Evolutionary conservation across 2,329 filamentous ascomycete species (phyloP).

Genomic region (Lachnellula arida): DNA sequence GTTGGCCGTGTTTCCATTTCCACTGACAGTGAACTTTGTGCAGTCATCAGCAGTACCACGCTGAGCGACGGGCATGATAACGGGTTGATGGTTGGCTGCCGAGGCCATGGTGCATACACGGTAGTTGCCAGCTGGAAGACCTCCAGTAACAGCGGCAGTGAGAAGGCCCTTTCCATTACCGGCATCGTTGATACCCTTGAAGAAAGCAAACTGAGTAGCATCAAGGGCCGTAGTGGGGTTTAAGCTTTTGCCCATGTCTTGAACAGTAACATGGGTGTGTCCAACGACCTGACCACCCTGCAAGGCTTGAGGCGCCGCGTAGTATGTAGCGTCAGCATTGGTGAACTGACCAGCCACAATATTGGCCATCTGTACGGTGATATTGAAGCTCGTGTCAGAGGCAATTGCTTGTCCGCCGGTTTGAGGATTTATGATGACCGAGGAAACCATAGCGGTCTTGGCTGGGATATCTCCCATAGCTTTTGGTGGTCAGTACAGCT

Average conservation of each 20-base stretch:
- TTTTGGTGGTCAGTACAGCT: constrained; percentile 1
- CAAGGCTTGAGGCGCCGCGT: constrained; percentile 35
- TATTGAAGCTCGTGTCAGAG: constrained; percentile 30
- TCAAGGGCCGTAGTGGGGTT: constrained; percentile 30
- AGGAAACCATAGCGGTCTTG: constrained; percentile 31
- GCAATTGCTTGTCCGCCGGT: constrained; percentile 18
- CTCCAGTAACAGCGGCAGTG: constrained; percentile 34
- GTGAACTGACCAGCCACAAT: constrained; percentile 37
- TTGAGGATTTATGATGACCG: constrained; percentile 27
- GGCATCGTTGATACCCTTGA: constrained; percentile 40
- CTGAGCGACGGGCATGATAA: constrained; percentile 41
- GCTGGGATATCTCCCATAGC: constrained; percentile 33
- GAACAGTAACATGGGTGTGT: constrained; percentile 38
- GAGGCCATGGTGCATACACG: constrained; percentile 40
- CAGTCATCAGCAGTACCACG: constrained; percentile 44
- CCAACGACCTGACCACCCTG: constrained; percentile 34
- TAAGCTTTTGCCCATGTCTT: constrained; percentile 33
- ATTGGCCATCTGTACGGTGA: constrained; percentile 33
- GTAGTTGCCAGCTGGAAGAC: constrained; percentile 40
- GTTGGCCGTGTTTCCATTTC: constrained; percentile 12
- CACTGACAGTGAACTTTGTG: constrained; percentile 39
- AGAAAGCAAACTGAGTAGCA: constrained; percentile 35
- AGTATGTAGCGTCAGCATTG: constrained; percentile 36
- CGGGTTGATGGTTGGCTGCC: constrained; percentile 40
- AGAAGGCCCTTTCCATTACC: constrained; percentile 38